These are phyloP conservation scores for Dispira parvispora DNA, from an alignment of 192 early-diverging fungal genomes.

Conservation along the genomic window DNA sequence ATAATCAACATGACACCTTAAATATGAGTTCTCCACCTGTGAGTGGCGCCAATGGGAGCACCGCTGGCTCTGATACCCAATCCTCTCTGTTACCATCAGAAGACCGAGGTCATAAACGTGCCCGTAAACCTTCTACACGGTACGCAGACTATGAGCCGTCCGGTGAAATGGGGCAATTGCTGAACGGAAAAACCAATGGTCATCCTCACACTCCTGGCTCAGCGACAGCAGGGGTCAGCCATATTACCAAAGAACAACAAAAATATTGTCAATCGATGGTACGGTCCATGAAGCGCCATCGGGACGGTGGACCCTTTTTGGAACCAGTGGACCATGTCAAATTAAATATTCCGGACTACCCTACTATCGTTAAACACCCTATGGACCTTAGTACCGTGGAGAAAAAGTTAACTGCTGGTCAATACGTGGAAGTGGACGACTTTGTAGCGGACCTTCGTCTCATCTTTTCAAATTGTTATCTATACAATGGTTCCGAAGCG, in stretches of 20 bases:
- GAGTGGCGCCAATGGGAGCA: no score
- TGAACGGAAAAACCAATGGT: constrained; percentile 6
- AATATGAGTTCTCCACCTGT: no score
- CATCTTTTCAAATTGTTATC: constrained; percentile 63
- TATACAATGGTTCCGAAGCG: constrained; percentile 62
- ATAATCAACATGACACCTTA: no score
- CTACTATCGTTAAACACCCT: constrained; percentile 48
- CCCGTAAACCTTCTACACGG: not conserved
- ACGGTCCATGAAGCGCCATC: constrained; percentile 54
- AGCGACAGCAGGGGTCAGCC: constrained; percentile 16
- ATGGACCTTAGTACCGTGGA: constrained; percentile 71
- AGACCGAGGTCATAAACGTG: not conserved
- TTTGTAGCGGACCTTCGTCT: constrained; percentile 52
- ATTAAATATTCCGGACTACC: constrained; percentile 68
- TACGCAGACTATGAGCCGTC: constrained; percentile 4
- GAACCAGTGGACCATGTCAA: constrained; percentile 60
- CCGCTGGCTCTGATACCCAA: no score
- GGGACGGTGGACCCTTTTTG: constrained; percentile 75
- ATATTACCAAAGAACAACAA: constrained; percentile 63
- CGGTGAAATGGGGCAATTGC: not conserved
- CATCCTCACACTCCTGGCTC: constrained; percentile 12
- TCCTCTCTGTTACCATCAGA: not conserved
- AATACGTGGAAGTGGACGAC: constrained; percentile 45
- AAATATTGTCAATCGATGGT: constrained; percentile 68
- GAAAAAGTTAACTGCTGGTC: constrained; percentile 37